These are phyloP conservation scores for Trametes cingulata DNA, from an alignment of 768 basidiomycete genomes.

Conservation along the genomic window DNA sequence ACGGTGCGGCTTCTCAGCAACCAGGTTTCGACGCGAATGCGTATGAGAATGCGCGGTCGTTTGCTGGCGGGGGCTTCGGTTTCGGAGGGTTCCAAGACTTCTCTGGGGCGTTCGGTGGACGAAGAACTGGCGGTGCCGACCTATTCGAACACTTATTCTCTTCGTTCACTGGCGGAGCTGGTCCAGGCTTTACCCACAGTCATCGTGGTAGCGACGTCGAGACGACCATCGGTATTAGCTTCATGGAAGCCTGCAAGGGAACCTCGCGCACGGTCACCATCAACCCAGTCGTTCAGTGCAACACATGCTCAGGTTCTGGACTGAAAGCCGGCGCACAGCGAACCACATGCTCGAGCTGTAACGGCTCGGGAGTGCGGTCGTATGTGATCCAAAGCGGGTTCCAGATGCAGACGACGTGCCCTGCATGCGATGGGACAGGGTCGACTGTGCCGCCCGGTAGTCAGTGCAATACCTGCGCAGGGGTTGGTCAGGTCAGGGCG, in stretches of 20 bases:
- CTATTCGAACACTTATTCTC: conserved; percentile 85
- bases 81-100: conserved; percentile 78
- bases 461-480: conserved; percentile 79
- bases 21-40: conserved; percentile 93
- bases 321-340: conserved; percentile 85
- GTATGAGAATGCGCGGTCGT: conserved; percentile 51
- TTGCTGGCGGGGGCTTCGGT: conserved; percentile 56
- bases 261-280: conserved; percentile 71
- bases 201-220: conserved; percentile 82
- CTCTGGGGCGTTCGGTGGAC: conserved; percentile 54
- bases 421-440: conserved; percentile 78
- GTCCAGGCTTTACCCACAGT: conserved; percentile 43
- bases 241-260: conserved; percentile 96
- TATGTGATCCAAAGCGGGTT: conserved; percentile 93
- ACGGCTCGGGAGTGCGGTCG: conserved; percentile 84
- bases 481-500: conserved; percentile 84
- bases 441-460: conserved; percentile 74
- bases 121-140: conserved; percentile 49
- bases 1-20: conserved; percentile 89
- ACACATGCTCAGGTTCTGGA: conserved; percentile 82
- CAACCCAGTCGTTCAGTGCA: conserved; percentile 81
- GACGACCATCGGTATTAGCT: conserved; percentile 69
- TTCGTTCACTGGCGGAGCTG: conserved; percentile 46
- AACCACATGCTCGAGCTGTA: conserved; percentile 75
- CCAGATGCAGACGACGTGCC: conserved; percentile 94